Percentiles rank a stretch among this genome's conserved stretches.
These are phyloP conservation scores for Suillus fuscotomentosus DNA, from an alignment of 768 basidiomycete genomes.

Conservation along the genomic window DNA sequence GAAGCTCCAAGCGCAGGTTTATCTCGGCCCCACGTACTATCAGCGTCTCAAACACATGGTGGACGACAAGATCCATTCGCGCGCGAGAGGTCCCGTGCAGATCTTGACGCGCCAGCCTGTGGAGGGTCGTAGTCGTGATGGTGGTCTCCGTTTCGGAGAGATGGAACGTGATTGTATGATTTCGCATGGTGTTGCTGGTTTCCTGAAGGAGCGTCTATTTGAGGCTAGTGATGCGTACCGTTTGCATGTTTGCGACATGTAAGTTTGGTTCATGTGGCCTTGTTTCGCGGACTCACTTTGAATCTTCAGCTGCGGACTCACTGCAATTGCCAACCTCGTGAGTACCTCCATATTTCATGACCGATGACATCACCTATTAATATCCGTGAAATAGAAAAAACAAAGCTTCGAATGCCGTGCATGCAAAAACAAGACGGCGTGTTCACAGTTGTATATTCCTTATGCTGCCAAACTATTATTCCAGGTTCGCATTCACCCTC, in stretches of 20 bases:
- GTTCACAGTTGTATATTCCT: constrained; percentile 88
- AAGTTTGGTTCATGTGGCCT: constrained; percentile 24
- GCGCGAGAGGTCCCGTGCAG: constrained; percentile 95
- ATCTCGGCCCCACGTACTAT: constrained; percentile 98
- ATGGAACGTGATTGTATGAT: constrained; percentile 99
- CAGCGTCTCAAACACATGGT: constrained; percentile 99
- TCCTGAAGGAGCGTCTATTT: constrained; percentile 96
- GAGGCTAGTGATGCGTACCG: constrained; percentile 93
- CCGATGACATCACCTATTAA: constrained; percentile 8
- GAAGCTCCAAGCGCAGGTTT: constrained; percentile 97
- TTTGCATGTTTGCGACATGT: constrained; percentile 96
- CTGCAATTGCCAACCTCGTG: constrained; percentile 94
- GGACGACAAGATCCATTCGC: constrained; percentile 98
- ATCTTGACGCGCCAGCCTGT: constrained; percentile 97
- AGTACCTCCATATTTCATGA: constrained; percentile 28
- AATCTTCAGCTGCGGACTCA: constrained; percentile 77
- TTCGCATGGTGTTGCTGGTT: constrained; percentile 96
- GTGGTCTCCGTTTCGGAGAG: constrained; percentile 99
- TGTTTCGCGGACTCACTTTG: constrained; percentile 7
- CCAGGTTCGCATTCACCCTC: constrained; percentile 57
- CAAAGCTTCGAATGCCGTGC: constrained; percentile 98
- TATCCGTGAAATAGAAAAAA: constrained; percentile 65
- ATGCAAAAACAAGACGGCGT: constrained; percentile 95
- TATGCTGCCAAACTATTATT: constrained; percentile 96
- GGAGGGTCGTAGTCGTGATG: constrained; percentile 97